Conservation (phyloP, 768 basidiomycete genomes). For the Suillus lakei region DNA sequence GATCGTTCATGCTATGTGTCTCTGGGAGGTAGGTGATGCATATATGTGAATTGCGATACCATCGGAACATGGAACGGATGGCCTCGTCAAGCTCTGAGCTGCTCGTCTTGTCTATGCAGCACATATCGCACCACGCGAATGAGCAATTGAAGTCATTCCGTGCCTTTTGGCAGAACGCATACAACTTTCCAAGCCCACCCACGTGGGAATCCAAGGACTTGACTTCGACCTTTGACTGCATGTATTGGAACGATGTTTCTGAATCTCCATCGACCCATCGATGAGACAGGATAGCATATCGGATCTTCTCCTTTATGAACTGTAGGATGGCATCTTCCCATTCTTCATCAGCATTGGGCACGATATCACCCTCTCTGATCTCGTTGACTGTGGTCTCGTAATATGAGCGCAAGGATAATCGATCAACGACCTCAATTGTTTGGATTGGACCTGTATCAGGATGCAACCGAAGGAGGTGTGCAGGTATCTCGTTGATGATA, state of each 20-base stretch:
- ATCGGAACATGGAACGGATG: conserved; percentile 16
- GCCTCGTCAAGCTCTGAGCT: conserved; percentile 22
- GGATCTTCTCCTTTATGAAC: conserved; percentile 4
- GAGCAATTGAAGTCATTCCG: conserved; percentile 9
- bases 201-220: background rate
- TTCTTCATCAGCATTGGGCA: background rate
- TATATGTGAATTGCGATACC: conserved; percentile 15
- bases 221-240: background rate
- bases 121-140: conserved; percentile 20
- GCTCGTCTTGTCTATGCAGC: conserved; percentile 23
- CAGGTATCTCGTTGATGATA: conserved; percentile 13
- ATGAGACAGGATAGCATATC: conserved; percentile 16
- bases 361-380: conserved; percentile 3
- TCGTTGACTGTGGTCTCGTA: background rate
- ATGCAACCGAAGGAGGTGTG: conserved; percentile 11
- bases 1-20: conserved; percentile 6
- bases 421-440: conserved; percentile 3
- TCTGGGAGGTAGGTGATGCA: conserved; percentile 16
- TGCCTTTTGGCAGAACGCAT: conserved; percentile 15
- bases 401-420: conserved; percentile 1
- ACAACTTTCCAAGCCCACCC: conserved; percentile 2
- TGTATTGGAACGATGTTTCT: conserved; percentile 13
- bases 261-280: conserved; percentile 8
- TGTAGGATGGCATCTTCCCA: conserved; percentile 1
- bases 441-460: conserved; percentile 1